Percentiles rank a stretch among this genome's conserved stretches.
These are phyloP conservation scores for Tuber calosporum DNA, from an alignment of 495 filamentous ascomycete genomes.

Conservation along the genomic window DNA sequence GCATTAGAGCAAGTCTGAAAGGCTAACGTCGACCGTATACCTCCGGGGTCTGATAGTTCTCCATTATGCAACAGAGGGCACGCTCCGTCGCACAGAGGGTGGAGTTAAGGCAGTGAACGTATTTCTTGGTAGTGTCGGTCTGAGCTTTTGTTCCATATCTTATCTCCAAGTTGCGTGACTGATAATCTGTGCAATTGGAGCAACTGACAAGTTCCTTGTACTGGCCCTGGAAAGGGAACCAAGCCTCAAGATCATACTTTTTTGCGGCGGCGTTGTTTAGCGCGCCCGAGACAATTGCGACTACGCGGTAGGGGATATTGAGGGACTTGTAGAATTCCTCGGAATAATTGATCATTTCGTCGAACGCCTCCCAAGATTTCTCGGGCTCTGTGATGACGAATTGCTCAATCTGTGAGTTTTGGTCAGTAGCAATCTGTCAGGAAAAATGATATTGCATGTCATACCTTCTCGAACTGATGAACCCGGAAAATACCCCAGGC, in stretches of 20 bases:
- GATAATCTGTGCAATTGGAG: slow-evolving; percentile 95
- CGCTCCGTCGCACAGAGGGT: slow-evolving; percentile 90
- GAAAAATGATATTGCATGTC: slow-evolving; percentile 42
- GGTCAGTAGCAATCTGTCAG: slow-evolving; percentile 3
- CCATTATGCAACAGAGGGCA: slow-evolving; percentile 86
- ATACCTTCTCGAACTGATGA: slow-evolving; percentile 89
- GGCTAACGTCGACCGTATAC: slow-evolving; percentile 43
- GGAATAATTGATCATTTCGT: slow-evolving; percentile 78
- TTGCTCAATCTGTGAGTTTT: slow-evolving; percentile 65
- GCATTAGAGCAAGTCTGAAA: slow-evolving; percentile 14
- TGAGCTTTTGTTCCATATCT: slow-evolving; percentile 71
- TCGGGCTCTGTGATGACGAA: slow-evolving; percentile 92
- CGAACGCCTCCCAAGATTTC: slow-evolving; percentile 87
- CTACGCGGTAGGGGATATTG: slow-evolving; percentile 77
- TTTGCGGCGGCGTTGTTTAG: slow-evolving; percentile 89
- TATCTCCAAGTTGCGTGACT: slow-evolving; percentile 80
- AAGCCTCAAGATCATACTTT: slow-evolving; percentile 94
- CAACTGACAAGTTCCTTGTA: slow-evolving; percentile 97
- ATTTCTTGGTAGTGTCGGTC: slow-evolving; percentile 76
- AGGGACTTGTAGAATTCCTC: slow-evolving; percentile 94
- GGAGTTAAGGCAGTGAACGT: slow-evolving; percentile 87
- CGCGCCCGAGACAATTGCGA: slow-evolving; percentile 89
- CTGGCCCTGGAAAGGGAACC: slow-evolving; percentile 93
- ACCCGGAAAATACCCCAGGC: slow-evolving; percentile 98
- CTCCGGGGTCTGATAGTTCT: slow-evolving; percentile 91